Evolutionary conservation across 176 grass and related monocot species (phyloP).

Genomic region (Musa beccarii): DNA sequence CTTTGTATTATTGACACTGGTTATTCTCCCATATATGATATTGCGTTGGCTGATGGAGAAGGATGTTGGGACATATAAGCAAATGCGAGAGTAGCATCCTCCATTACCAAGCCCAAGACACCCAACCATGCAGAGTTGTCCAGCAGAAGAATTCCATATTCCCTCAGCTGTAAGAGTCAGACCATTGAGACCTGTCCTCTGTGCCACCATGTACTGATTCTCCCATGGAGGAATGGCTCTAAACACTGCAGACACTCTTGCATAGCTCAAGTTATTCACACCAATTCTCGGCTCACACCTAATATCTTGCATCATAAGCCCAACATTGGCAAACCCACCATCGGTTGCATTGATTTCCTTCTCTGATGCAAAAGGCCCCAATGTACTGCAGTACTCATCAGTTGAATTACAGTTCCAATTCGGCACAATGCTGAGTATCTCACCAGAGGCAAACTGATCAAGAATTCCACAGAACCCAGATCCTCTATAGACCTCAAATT

Average conservation of each 20-base stretch:
- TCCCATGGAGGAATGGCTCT: constrained; percentile 44
- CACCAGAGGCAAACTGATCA: constrained; percentile 45
- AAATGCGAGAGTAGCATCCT: constrained; percentile 52
- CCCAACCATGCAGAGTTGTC: constrained; percentile 89
- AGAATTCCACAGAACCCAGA: constrained; percentile 69
- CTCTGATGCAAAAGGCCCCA: constrained; percentile 53
- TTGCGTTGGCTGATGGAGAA: constrained; percentile 50
- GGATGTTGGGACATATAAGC: constrained; percentile 58
- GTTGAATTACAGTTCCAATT: constrained; percentile 64
- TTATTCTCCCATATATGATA: constrained; percentile 56
- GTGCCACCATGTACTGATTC: constrained; percentile 32
- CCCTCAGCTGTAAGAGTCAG: constrained; percentile 59
- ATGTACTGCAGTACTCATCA: constrained; percentile 36
- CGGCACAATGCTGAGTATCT: constrained; percentile 42
- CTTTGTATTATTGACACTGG: constrained; percentile 22
- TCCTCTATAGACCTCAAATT: constrained; percentile 43
- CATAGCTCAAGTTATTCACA: constrained; percentile 11
- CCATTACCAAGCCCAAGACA: constrained; percentile 38
- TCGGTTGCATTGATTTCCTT: constrained; percentile 28
- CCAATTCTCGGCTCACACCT: constrained; percentile 40
- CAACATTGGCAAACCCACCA: constrained; percentile 36
- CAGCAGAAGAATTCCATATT: constrained; percentile 52
- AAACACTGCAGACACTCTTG: constrained; percentile 69
- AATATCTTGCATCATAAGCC: constrained; percentile 67
- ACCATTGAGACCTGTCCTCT: constrained; percentile 49